A percentile compares a stretch with the other conserved stretches of the same genome.
phyloP scores from a whole-genome alignment of 192 early-diverging fungal species.

The Neocallimastix lanati region DNA sequence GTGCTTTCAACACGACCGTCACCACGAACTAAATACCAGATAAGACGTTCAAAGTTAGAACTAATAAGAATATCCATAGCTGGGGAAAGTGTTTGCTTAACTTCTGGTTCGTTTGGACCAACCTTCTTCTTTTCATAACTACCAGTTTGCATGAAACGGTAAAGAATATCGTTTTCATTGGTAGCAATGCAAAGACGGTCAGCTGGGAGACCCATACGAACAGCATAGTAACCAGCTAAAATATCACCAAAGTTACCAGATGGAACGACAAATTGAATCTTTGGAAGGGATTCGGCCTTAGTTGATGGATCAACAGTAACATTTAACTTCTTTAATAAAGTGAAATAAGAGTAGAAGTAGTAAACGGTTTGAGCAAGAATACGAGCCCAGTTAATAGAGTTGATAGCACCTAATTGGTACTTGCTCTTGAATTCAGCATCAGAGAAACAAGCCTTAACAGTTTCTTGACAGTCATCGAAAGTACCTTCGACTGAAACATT shows the following conservation, averaged over 20 bases:
- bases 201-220: slow-evolving; percentile 79
- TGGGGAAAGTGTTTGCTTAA: slow-evolving; percentile 61
- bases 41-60: slow-evolving; percentile 92
- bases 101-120: slow-evolving; percentile 14
- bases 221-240: slow-evolving; percentile 81
- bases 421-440: slow-evolving; percentile 50
- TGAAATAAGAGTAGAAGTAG: slow-evolving; percentile 87
- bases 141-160: slow-evolving; percentile 78
- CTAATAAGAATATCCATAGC: slow-evolving; percentile 96
- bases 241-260: slow-evolving; percentile 95
- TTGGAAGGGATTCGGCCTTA: slow-evolving; percentile 8
- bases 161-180: slow-evolving; percentile 91
- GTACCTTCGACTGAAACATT: slow-evolving; percentile 83
- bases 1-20: slow-evolving; percentile 6
- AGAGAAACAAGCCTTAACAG: slow-evolving; percentile 77
- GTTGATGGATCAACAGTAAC: not conserved
- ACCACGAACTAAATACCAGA: slow-evolving; percentile 61
- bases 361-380: slow-evolving; percentile 91
- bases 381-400: slow-evolving; percentile 98
- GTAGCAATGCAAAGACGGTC: slow-evolving; percentile 72
- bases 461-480: slow-evolving; percentile 94
- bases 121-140: slow-evolving; percentile 54
- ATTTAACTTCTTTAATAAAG: not conserved
- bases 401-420: slow-evolving; percentile 79
- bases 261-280: slow-evolving; percentile 47